Percentiles rank a stretch among this genome's conserved stretches.
Evolutionary conservation across 2,329 filamentous ascomycete species (phyloP).

Genomic region (Dactylellina sp.): DNA sequence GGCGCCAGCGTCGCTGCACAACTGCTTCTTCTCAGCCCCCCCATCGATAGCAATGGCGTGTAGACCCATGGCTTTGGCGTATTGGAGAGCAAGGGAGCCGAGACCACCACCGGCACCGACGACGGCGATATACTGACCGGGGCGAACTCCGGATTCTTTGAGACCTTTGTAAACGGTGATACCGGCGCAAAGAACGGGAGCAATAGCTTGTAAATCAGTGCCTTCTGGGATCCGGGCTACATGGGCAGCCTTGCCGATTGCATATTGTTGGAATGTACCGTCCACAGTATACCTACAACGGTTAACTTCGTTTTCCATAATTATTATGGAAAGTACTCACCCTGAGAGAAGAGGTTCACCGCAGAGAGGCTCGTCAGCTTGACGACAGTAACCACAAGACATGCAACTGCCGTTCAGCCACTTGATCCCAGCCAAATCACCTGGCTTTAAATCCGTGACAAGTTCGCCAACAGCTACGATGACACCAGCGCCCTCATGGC

Average conservation of each 20-base stretch:
- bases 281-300: constrained; percentile 74
- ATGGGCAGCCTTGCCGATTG: constrained; percentile 85
- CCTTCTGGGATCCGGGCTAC: constrained; percentile 84
- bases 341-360: constrained; percentile 79
- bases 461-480: constrained; percentile 74
- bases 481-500: constrained; percentile 82
- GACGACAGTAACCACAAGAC: constrained; percentile 78
- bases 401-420: constrained; percentile 93
- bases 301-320: not conserved
- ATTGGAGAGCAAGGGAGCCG: constrained; percentile 74
- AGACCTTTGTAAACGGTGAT: constrained; percentile 92
- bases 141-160: constrained; percentile 80
- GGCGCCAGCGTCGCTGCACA: constrained; percentile 78
- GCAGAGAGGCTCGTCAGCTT: constrained; percentile 83
- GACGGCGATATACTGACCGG: constrained; percentile 83
- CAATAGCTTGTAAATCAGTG: constrained; percentile 78
- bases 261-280: constrained; percentile 93
- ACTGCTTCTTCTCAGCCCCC: constrained; percentile 81
- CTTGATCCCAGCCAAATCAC: constrained; percentile 88
- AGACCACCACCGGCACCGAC: constrained; percentile 88
- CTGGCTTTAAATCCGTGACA: constrained; percentile 81
- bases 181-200: constrained; percentile 84
- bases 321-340: constrained; percentile 66
- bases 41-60: constrained; percentile 83
- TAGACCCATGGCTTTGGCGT: constrained; percentile 90